phyloP scores from a whole-genome alignment of 169 alveolate genomes.

The Theileria sp. region DNA sequence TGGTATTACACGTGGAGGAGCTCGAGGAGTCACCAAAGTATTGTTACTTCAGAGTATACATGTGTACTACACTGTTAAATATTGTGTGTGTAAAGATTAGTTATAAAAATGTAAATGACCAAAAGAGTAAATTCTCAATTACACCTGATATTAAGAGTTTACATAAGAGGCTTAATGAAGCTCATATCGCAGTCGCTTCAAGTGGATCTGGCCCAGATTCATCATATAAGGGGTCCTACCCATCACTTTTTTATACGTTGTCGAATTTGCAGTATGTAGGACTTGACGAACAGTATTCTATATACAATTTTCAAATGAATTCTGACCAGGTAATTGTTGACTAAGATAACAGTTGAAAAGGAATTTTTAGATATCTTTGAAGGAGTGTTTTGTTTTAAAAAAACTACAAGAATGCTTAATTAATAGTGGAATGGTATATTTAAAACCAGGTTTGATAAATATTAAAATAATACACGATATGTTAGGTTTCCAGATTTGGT shows the following conservation, averaged over 20 bases:
- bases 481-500: constrained; percentile 7
- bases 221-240: not conserved
- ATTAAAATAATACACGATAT: not conserved
- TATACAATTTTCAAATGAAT: constrained; percentile 42
- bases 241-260: not conserved
- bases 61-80: constrained; percentile 40
- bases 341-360: not conserved
- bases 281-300: constrained; percentile 23
- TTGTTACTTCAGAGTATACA: constrained; percentile 27
- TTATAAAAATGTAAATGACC: not conserved
- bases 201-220: not conserved
- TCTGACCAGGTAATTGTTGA: constrained; percentile 14
- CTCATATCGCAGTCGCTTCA: constrained; percentile 13
- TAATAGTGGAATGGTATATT: not conserved
- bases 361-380: constrained; percentile 20
- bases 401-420: constrained; percentile 25
- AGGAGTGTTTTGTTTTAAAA: constrained; percentile 23
- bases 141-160: constrained; percentile 7
- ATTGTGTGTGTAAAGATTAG: constrained; percentile 26
- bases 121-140: constrained; percentile 13
- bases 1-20: constrained; percentile 41
- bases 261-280: constrained; percentile 36
- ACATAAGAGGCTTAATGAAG: constrained; percentile 11
- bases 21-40: not conserved
- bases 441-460: not conserved